Percentiles rank a stretch among this genome's conserved stretches.
These are phyloP conservation scores for Pterocarpus santalinus DNA, from an alignment of 306 rosid species.

Conservation along the genomic window DNA sequence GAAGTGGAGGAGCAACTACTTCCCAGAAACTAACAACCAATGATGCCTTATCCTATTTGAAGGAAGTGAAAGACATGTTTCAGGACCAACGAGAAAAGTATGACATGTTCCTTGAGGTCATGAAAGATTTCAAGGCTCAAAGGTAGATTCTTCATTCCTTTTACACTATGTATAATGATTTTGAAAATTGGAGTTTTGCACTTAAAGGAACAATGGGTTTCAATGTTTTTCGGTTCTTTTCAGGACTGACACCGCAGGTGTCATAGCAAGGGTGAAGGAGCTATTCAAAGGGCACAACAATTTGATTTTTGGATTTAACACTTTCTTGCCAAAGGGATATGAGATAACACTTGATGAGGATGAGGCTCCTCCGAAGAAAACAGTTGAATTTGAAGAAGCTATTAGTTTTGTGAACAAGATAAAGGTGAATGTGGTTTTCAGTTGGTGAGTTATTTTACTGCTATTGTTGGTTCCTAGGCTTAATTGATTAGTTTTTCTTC, in stretches of 20 bases:
- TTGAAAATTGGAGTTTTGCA: constrained; percentile 22
- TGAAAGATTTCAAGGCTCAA: constrained; percentile 98
- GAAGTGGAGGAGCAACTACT: constrained; percentile 61
- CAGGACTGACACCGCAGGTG: constrained; percentile 95
- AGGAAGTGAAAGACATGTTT: constrained; percentile 90
- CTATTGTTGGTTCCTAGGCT: constrained; percentile 13
- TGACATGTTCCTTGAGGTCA: constrained; percentile 88
- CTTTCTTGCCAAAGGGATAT: constrained; percentile 95
- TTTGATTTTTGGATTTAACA: constrained; percentile 95
- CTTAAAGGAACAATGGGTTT: constrained; percentile 36
- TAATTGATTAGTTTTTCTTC: constrained; percentile 40
- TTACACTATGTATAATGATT: constrained; percentile 6
- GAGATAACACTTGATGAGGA: constrained; percentile 93
- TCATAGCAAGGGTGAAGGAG: constrained; percentile 94
- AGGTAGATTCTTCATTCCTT: constrained; percentile 58
- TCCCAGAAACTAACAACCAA: constrained; percentile 80
- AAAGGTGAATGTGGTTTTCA: constrained; percentile 66
- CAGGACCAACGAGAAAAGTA: constrained; percentile 85
- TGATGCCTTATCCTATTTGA: constrained; percentile 84
- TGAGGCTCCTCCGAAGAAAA: constrained; percentile 83
- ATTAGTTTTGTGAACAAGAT: constrained; percentile 97
- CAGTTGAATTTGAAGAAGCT: constrained; percentile 96
- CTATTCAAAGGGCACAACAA: constrained; percentile 91
- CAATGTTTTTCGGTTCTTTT: constrained; percentile 43
- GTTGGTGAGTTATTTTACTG: constrained; percentile 23